Base-by-base conservation (phyloP, 345 rosid species). In the Linum usitatissimum region DNA sequence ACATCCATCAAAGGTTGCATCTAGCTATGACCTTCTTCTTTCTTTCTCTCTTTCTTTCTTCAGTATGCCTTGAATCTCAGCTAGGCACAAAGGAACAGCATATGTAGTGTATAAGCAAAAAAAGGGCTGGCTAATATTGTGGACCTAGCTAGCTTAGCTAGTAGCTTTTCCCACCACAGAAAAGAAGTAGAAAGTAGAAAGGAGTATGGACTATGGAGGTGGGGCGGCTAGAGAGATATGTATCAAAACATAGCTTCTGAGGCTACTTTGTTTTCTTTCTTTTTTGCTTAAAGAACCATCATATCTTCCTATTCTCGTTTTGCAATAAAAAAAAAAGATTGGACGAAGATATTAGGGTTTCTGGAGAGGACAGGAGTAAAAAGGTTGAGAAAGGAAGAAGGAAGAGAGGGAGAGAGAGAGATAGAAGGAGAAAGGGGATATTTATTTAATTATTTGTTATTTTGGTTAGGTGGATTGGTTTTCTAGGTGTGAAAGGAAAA, bases 341-440 rank as follows among this genome's bases (percentile, higher is more conserved):
- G 28, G 28, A 23, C 56, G 3, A 17, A 5, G 40, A 70, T 68
- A 66, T 71, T 77, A 83, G 83, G 84, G 81, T 78, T 77, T 76
- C n/a, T 17, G 65, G 74, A 55, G 76, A 12, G 66, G 75, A 34
- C 42, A 30, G 60, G 13, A 34, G 18, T 65, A 17, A 54, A 68
- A 58, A 63, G 59, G 63, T 70, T 66, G 65, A 67, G n/a, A n/a
- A n/a, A n/a, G n/a, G n/a, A n/a, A n/a, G n/a, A n/a, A n/a, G n/a
- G n/a, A n/a, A n/a, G n/a, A n/a, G n/a, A n/a, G n/a, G n/a, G n/a
- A n/a, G n/a, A n/a, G n/a, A n/a, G 66, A 14, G 69, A 54, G 57
- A 21, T 8, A 54, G 57, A n/a, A 19, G 23, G 18, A 54, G 57
- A 21, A 7, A 18, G 57, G 57, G 57, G 57, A 54, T 40, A n/a